Conservation (phyloP, 2,329 filamentous ascomycete species). For the Periconia sp. region DNA sequence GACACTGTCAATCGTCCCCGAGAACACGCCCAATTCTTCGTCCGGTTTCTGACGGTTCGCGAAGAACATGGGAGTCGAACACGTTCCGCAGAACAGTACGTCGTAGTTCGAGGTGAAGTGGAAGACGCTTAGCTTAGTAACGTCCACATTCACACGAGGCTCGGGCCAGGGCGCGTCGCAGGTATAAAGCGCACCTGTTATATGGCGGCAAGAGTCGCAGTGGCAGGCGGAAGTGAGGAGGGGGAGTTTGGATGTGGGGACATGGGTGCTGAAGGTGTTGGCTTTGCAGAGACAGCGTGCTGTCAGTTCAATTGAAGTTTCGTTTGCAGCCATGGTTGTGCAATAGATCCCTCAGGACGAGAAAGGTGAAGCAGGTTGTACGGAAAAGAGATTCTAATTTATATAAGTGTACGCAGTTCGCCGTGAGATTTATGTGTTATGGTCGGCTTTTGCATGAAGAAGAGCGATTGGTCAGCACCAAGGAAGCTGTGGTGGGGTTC, state of each 20-base stretch:
- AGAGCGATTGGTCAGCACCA: slow-evolving; percentile 1
- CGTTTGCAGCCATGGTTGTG: slow-evolving; percentile 12
- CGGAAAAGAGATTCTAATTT: background rate
- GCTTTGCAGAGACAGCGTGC: slow-evolving; percentile 52
- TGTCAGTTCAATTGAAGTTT: slow-evolving; percentile 28
- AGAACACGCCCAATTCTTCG: slow-evolving; percentile 37
- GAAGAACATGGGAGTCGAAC: slow-evolving; percentile 51
- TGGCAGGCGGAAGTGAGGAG: slow-evolving; percentile 50
- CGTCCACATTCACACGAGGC: slow-evolving; percentile 28
- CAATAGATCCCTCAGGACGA: background rate
- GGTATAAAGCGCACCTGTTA: slow-evolving; percentile 48
- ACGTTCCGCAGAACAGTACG: slow-evolving; percentile 49
- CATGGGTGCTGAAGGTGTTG: slow-evolving; percentile 43
- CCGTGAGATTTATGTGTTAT: background rate
- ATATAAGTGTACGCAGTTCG: background rate
- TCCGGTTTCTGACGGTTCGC: slow-evolving; percentile 18
- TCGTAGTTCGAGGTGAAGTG: slow-evolving; percentile 38
- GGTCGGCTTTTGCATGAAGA: background rate
- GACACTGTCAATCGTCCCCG: slow-evolving; percentile 43
- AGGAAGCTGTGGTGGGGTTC: background rate
- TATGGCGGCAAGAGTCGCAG: slow-evolving; percentile 54
- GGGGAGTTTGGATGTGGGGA: slow-evolving; percentile 44
- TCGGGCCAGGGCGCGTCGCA: slow-evolving; percentile 44
- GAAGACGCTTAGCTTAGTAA: slow-evolving; percentile 40
- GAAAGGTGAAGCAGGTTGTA: background rate